These are phyloP conservation scores for Nicotiana sylvestris DNA, from an alignment of 257 asterid genomes.

Conservation along the genomic window DNA sequence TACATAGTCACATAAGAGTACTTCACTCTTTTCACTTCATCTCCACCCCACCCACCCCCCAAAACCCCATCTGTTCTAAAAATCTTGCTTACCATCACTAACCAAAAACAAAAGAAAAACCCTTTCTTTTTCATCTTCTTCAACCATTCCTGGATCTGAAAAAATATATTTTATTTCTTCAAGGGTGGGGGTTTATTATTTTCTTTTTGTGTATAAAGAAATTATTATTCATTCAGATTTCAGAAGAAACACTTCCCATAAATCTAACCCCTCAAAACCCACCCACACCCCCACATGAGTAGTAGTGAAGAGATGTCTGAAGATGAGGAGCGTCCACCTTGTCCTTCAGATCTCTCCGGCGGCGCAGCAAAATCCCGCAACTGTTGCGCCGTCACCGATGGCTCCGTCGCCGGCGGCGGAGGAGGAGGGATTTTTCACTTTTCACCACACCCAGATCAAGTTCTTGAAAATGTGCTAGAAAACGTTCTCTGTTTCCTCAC, in stretches of 20 bases:
- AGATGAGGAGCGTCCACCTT: conserved; percentile 27
- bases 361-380: conserved; percentile 14
- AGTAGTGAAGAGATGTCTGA: conserved; percentile 39
- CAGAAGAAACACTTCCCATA: conserved; percentile 6
- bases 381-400: neutral
- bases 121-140: neutral
- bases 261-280: conserved; percentile 17
- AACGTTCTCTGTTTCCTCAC: conserved; percentile 47
- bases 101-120: neutral
- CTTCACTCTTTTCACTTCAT: neutral
- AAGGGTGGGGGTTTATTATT: neutral
- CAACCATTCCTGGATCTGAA: conserved; percentile 2
- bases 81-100: neutral
- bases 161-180: neutral
- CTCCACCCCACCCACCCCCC: neutral
- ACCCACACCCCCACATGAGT: conserved; percentile 24
- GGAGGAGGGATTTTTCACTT: conserved; percentile 7
- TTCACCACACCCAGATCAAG: conserved; percentile 37
- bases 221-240: conserved; percentile 9
- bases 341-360: conserved; percentile 29
- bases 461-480: conserved; percentile 46
- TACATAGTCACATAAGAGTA: neutral
- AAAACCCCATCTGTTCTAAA: neutral
- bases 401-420: conserved; percentile 3
- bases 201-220: neutral